A percentile compares a stretch with the other conserved stretches of the same genome.
phyloP scores from a whole-genome alignment of 179 eudicot genomes.

The Spinacia oleracea region DNA sequence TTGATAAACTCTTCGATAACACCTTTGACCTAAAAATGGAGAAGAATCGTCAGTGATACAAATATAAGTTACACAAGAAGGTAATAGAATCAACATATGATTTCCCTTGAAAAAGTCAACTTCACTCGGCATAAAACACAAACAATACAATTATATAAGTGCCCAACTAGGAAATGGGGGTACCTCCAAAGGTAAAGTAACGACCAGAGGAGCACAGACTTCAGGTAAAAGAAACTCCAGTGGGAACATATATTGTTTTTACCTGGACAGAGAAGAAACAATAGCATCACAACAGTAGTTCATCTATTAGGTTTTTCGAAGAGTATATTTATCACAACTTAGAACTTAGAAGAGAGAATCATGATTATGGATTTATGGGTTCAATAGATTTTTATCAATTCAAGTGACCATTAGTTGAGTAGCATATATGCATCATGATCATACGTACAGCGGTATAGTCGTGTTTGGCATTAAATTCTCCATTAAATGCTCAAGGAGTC shows the following conservation, averaged over 20 bases:
- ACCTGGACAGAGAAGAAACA: constrained; percentile 46
- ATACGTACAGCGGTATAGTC: no score
- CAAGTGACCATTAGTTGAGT: no score
- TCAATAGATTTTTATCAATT: no score
- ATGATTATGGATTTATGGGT: no score
- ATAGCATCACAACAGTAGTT: no score
- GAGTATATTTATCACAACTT: no score
- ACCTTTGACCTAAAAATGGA: constrained; percentile 45
- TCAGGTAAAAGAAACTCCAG: constrained; percentile 62
- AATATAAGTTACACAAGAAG: neutral
- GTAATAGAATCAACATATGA: neutral
- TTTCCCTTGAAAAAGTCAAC: neutral
- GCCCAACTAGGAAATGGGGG: neutral
- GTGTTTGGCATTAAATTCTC: no score
- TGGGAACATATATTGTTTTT: constrained; percentile 70
- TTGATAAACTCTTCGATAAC: constrained; percentile 54
- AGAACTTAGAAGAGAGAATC: no score
- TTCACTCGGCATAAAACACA: constrained; percentile 16
- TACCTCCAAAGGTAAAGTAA: constrained; percentile 87
- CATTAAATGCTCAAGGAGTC: no score
- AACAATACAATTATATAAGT: neutral
- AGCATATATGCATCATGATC: no score
- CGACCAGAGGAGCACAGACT: constrained; percentile 80
- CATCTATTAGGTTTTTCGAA: no score
- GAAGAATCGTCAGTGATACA: neutral